phyloP scores from a whole-genome alignment of 768 basidiomycete genomes.

The Russula sp. region DNA sequence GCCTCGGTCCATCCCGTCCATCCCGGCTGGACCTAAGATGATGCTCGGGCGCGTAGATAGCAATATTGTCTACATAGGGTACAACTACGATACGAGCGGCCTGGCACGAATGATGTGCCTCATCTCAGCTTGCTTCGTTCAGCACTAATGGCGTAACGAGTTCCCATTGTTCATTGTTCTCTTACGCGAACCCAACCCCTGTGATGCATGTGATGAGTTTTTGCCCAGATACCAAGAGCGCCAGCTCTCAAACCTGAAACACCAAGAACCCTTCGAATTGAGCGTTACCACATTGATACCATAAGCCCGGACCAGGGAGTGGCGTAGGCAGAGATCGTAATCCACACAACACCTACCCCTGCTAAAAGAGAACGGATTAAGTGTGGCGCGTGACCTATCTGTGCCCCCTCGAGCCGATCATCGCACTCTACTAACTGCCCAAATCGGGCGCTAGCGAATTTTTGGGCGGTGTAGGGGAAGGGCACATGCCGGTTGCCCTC shows the following conservation, averaged over 20 bases:
- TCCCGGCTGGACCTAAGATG: slow-evolving; percentile 22
- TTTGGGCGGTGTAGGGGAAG: neutral
- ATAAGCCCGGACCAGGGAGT: slow-evolving; percentile 9
- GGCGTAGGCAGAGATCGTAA: slow-evolving; percentile 6
- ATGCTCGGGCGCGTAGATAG: slow-evolving; percentile 20
- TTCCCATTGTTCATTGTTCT: slow-evolving; percentile 15
- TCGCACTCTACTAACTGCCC: neutral
- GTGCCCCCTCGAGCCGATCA: neutral
- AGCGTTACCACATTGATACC: neutral
- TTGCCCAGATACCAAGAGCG: neutral
- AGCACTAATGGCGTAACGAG: neutral
- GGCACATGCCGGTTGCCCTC: slow-evolving; percentile 1
- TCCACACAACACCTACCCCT: neutral
- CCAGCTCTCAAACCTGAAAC: slow-evolving; percentile 5
- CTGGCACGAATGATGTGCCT: slow-evolving; percentile 19
- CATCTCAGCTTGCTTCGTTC: neutral
- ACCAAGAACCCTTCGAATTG: neutral
- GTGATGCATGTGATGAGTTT: neutral
- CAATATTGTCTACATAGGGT: neutral
- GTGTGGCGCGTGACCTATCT: slow-evolving; percentile 18
- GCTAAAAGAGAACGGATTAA: neutral
- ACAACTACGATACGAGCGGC: neutral
- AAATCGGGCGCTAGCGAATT: slow-evolving; percentile 1
- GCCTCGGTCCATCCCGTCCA: slow-evolving; percentile 25
- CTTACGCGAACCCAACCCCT: neutral